A percentile compares a stretch with the other conserved stretches of the same genome.
Conservation (phyloP, 2,329 filamentous ascomycete species). For the Alternaria hordeiaustralica region DNA sequence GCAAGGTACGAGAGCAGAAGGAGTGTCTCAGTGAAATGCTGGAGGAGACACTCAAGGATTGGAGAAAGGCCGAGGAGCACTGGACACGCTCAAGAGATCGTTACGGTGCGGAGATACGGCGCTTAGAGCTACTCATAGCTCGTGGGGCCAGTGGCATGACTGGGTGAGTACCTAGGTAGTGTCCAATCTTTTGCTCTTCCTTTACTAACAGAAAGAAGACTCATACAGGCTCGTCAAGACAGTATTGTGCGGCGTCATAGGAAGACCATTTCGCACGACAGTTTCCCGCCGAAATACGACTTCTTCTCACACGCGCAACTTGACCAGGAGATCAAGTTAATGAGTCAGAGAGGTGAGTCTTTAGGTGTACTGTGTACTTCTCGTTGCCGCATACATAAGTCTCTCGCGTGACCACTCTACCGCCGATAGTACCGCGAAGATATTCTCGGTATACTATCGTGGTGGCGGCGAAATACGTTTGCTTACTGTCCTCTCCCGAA, state of each 20-base stretch:
- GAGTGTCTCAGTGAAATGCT: constrained; percentile 34
- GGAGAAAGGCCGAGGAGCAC: constrained; percentile 36
- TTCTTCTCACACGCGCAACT: constrained; percentile 27
- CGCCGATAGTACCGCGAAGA: neutral
- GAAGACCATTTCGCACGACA: constrained; percentile 22
- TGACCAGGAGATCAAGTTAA: constrained; percentile 32
- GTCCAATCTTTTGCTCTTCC: neutral
- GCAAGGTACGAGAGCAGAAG: constrained; percentile 46
- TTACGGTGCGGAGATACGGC: constrained; percentile 52
- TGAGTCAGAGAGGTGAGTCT: constrained; percentile 33
- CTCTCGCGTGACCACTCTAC: neutral
- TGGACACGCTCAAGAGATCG: constrained; percentile 44
- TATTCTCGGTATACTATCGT: neutral
- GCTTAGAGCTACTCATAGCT: constrained; percentile 54
- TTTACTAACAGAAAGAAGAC: constrained; percentile 22
- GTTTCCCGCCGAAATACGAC: constrained; percentile 6
- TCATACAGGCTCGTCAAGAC: constrained; percentile 51
- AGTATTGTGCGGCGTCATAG: constrained; percentile 45
- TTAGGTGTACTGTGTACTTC: too few species aligned
- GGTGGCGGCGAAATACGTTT: neutral
- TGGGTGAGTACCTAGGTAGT: constrained; percentile 28
- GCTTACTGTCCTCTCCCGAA: neutral
- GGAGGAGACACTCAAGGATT: constrained; percentile 32
- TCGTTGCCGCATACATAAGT: neutral
- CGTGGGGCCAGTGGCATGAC: constrained; percentile 50